Evolutionary conservation across 345 rosid genomes (phyloP), one percentile per base, ranked within the genome.

Genomic region (Mangifera indica): DNA sequence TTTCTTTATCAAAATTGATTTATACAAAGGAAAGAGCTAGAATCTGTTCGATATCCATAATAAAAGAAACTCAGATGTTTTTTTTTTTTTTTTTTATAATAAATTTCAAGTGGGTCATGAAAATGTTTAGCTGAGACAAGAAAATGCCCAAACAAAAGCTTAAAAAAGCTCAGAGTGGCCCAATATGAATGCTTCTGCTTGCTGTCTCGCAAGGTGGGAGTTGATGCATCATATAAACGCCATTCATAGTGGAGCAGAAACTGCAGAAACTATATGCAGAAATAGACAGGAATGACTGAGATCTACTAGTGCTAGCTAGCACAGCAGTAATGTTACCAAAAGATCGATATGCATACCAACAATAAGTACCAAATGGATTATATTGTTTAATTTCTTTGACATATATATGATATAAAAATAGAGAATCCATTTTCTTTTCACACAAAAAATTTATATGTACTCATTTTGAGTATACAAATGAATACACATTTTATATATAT

Each of bases 241-340:
- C 8, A 37, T 37, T 37, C 14, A 55, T 17, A 15, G 62, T 55
- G 62, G 63, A 68, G 61, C 61, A 37, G 72, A 65, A 37, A 21
- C 42, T 65, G 69, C 42, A 45, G 18, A 63, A 58, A 26, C 45
- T 14, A 20, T 7, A 12, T 4, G 5, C 7, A 5, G 14, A 24
- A 18, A 32, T n/a, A 13, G 53, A 52, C 53, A 13, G 11, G 13
- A 44, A 14, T 13, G 32, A 63, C 44, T 44, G 54, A 13, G 53
- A 63, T 21, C 12, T 32, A 15, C 57, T 26, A 15, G 63, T 69
- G 42, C 49, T 44, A 34, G 48, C 18, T 49, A 15, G 17, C 17
- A 11, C 13, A 10, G 14, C 52, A 0, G 5, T 34, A 34, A 34
- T 32, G 2, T 32, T 32, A 32, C 5, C 37, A 32, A 32, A 32